Evolutionary conservation across 495 filamentous ascomycete genomes (phyloP), one percentile per base, ranked within the genome.

Genomic region (Filosporella fistucella): DNA sequence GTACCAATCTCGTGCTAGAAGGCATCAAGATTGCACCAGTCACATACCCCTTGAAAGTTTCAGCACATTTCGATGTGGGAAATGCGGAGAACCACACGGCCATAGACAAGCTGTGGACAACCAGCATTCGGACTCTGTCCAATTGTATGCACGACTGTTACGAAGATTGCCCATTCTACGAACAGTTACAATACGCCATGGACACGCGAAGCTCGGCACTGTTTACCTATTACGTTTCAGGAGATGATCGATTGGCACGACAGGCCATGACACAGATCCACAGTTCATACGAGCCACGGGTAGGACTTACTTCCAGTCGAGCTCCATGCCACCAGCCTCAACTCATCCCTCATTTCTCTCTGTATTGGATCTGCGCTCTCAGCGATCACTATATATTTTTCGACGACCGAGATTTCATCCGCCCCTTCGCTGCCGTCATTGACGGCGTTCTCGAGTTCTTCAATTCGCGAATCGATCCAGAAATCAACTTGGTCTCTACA

Each of bases 101-200:
- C 9, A 25, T 39, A 25, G 28, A 54, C 14, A 20, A 47, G 9
- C 61, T 64, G 1, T 68, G 65, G 65, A 46, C 55, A 28, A 61
- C 62, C 2, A 63, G 58, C 1, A 56, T 62, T 25, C 57, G 59
- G 12, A 66, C 63, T 0, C 52, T 66, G 45, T 40, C 54, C 4
- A 68, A 67, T 25, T 68, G 65, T 52, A 67, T 68, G 64, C 63
- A 65, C 35, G 65, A 68, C 30, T 58, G 60, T 2, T 68, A 68
- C 39, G 61, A 63, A n/a, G 65, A 67, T 21, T 68, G 64, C 20
- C 64, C 65, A 0, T 67, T 68, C 38, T 68, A 68, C 40, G 65
- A 68, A 38, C 63, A 68, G 37, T 51, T 66, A 6, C 65, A 68
- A 60, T 67, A 45, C 36, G 62, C 50, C 2, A 24, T 61, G 17